Conservation (phyloP, 257 asterid species). For the Solanum arcanum region DNA sequence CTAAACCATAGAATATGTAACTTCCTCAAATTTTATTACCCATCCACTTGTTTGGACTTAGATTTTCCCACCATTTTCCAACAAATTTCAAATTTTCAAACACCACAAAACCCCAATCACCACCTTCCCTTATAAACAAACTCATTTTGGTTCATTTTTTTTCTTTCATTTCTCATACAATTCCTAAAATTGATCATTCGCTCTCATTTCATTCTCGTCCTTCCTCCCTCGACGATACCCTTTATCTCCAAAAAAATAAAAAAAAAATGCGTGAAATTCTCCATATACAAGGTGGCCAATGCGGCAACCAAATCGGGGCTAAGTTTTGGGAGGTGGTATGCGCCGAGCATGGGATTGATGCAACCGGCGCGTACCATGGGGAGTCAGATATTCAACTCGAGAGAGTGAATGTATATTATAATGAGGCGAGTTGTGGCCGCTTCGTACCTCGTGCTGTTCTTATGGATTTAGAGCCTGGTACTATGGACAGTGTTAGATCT, state of each 20-base stretch:
- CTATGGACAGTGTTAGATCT: constrained; percentile 41
- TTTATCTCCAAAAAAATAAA: not conserved
- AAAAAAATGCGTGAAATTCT: constrained; percentile 36
- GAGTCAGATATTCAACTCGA: constrained; percentile 34
- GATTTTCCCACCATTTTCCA: not conserved
- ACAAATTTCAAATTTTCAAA: not conserved
- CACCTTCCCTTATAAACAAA: not conserved
- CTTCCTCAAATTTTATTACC: not conserved
- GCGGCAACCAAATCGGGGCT: constrained; percentile 45
- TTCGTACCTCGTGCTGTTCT: constrained; percentile 38
- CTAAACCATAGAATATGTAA: not conserved
- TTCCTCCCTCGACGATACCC: not conserved
- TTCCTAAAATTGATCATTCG: not conserved
- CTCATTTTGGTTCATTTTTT: not conserved
- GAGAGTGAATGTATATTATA: constrained; percentile 35
- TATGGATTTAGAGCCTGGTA: constrained; percentile 44
- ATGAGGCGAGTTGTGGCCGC: constrained; percentile 36
- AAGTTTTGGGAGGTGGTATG: constrained; percentile 45
- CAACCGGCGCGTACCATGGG: constrained; percentile 32
- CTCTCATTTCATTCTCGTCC: not conserved
- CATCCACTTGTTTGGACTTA: not conserved
- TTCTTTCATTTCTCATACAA: not conserved
- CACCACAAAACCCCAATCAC: not conserved
- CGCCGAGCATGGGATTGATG: constrained; percentile 42
- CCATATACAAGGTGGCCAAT: constrained; percentile 45